Evolutionary conservation across 805 yeast species (phyloP), one percentile per base, ranked within the genome.

Genomic region (Wickerhamiella occidentalis): DNA sequence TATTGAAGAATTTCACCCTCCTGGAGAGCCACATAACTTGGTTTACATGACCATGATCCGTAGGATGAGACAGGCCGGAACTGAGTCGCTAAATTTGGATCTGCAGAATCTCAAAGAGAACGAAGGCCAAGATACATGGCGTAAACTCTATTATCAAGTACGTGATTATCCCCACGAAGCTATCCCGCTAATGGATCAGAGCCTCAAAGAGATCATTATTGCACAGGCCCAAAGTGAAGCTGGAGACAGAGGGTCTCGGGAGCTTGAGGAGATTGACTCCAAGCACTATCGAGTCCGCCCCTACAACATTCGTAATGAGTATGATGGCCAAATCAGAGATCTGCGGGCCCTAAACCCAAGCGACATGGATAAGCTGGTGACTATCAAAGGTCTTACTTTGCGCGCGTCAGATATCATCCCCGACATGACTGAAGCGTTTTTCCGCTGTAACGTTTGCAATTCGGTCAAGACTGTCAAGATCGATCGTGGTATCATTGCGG

Each of bases 391-490:
- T 18, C 72, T 92, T 40, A 94, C 87, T 0, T 70, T 92, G 47
- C 75, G 98, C 58, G 73, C 95, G 6, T 85, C 96, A 6, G 78
- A 96, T 11, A 79, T 92, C 33, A 85, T 92, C 46, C 98, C 98
- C 11, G 98, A 92, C 64, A 92, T 92, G 98, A 88, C 87, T 63
- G 86, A 83, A 44, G 96, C 97, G 0, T 90, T 90, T 61, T 92
- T 92, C 76, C 84, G 80, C 67, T 92, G 98, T 68, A 82, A 79
- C 52, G 94, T 92, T 18, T 92, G 98, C 68, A 90, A 84, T 56
- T 97, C 92, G 66, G 84, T 96, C 0, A 76, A 82, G 41, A 84
- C 83, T 0, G 94, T 88, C 15, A 95, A 86, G 61, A 86, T 90
- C 57, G 97, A 90, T 65, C 74, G 97, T 55, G 98, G 98, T 44